Evolutionary conservation across 768 basidiomycete species (phyloP).

Genomic region (Rubroboletus pulcherrimus): DNA sequence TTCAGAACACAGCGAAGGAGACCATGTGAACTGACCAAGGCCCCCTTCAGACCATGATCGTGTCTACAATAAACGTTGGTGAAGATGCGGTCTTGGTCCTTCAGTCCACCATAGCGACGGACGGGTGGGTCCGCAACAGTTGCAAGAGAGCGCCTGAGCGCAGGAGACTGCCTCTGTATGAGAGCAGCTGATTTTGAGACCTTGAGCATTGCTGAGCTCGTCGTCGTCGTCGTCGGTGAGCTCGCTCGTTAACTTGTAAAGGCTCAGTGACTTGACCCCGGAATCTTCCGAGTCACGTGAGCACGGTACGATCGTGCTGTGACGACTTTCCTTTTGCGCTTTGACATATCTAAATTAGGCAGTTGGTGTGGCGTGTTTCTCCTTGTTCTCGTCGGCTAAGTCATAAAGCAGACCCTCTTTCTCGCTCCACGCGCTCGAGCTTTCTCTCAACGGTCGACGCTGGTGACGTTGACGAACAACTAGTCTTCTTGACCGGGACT

Average conservation of each 20-base stretch:
- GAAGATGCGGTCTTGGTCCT: conserved; percentile 93
- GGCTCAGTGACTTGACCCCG: conserved; percentile 5
- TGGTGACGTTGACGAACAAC: conserved; percentile 1
- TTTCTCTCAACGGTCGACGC: background rate
- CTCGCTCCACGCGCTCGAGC: background rate
- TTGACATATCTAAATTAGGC: conserved; percentile 11
- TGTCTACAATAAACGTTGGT: conserved; percentile 86
- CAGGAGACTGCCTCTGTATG: conserved; percentile 17
- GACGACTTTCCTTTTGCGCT: conserved; percentile 2
- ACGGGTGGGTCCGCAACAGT: conserved; percentile 84
- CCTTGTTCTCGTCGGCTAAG: conserved; percentile 15
- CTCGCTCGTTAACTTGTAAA: background rate
- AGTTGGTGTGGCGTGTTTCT: conserved; percentile 9
- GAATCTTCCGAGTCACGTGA: conserved; percentile 22
- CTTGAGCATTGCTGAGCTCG: conserved; percentile 25
- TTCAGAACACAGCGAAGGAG: background rate
- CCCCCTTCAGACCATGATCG: conserved; percentile 92
- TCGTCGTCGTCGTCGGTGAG: conserved; percentile 10
- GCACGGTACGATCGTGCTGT: background rate
- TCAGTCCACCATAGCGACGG: conserved; percentile 87
- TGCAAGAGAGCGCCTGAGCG: conserved; percentile 43
- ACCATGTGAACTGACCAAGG: conserved; percentile 48
- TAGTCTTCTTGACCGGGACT: background rate
- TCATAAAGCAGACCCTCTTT: background rate
- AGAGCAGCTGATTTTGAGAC: conserved; percentile 25